These are phyloP conservation scores for Fusarium drepaniforme DNA, from an alignment of 2,329 filamentous ascomycete species.

Conservation along the genomic window DNA sequence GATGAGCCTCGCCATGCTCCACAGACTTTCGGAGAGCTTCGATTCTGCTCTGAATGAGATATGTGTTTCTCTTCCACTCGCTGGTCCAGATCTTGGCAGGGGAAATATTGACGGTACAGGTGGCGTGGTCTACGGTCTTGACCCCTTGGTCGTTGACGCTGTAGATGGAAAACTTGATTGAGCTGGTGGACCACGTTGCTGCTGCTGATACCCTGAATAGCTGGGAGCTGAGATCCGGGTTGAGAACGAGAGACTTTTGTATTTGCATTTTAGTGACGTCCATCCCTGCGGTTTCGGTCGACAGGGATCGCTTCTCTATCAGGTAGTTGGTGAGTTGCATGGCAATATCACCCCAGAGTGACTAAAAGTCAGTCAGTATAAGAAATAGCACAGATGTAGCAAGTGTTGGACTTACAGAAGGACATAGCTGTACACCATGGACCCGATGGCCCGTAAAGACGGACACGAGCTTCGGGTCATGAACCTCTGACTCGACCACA, in stretches of 20 bases:
- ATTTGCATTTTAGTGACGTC: slow-evolving; percentile 36
- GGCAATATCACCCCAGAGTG: slow-evolving; percentile 32
- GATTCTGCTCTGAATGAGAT: slow-evolving; percentile 75
- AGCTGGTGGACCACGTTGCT: slow-evolving; percentile 28
- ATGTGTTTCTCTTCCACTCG: slow-evolving; percentile 39
- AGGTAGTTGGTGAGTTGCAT: slow-evolving; percentile 25
- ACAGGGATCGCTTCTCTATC: slow-evolving; percentile 28
- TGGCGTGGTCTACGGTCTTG: slow-evolving; percentile 29
- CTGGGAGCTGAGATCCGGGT: slow-evolving; percentile 16
- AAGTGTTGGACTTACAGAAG: slow-evolving; percentile 28
- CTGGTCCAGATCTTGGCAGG: slow-evolving; percentile 15
- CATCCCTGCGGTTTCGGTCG: slow-evolving; percentile 21
- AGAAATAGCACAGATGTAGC: no score
- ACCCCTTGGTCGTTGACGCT: slow-evolving; percentile 35
- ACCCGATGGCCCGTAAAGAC: slow-evolving; percentile 36
- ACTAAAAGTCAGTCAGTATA: slow-evolving; percentile 18
- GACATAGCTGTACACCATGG: slow-evolving; percentile 36
- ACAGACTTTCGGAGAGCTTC: slow-evolving; percentile 59
- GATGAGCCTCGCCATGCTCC: slow-evolving; percentile 33
- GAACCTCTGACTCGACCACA: slow-evolving; percentile 31
- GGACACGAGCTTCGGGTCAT: slow-evolving; percentile 22
- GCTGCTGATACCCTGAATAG: slow-evolving; percentile 31
- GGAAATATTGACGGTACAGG: slow-evolving; percentile 13
- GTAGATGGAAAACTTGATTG: slow-evolving; percentile 33
- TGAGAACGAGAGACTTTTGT: slow-evolving; percentile 35